Evolutionary conservation across 2,329 filamentous ascomycete genomes (phyloP).

Genomic region (Cercospora sojina): DNA sequence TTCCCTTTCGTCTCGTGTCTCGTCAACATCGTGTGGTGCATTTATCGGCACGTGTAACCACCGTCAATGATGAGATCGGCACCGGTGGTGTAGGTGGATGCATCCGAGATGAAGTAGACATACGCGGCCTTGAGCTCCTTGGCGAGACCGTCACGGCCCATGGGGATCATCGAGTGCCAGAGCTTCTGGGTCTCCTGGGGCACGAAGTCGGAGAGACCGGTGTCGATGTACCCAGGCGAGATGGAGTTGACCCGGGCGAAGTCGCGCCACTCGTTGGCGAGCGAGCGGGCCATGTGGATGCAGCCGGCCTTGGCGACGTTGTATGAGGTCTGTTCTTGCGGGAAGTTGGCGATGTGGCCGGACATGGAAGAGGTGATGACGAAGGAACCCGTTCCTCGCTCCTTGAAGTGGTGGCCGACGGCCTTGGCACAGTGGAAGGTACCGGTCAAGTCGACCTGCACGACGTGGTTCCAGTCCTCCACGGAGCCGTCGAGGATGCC

Average conservation of each 20-base stretch:
- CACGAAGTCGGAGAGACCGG: conserved; percentile 65
- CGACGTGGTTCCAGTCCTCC: conserved; percentile 72
- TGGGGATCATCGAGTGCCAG: conserved; percentile 61
- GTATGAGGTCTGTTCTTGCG: conserved; percentile 66
- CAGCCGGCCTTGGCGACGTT: conserved; percentile 66
- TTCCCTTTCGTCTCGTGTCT: conserved; percentile 5
- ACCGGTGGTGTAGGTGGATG: conserved; percentile 53
- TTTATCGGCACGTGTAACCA: conserved; percentile 45
- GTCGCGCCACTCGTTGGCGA: conserved; percentile 69
- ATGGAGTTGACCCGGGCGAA: conserved; percentile 68
- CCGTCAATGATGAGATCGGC: conserved; percentile 53
- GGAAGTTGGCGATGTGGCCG: conserved; percentile 80
- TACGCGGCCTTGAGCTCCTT: conserved; percentile 65
- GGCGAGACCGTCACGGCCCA: conserved; percentile 61
- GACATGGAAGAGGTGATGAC: conserved; percentile 74
- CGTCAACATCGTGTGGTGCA: conserved; percentile 11
- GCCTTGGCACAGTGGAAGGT: conserved; percentile 83
- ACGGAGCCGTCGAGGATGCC: conserved; percentile 69
- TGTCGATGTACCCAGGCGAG: conserved; percentile 68
- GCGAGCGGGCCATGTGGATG: conserved; percentile 56
- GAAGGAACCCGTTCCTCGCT: conserved; percentile 63
- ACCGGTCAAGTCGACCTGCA: conserved; percentile 84
- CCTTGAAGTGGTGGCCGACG: conserved; percentile 75
- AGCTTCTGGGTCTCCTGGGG: conserved; percentile 57
- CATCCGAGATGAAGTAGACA: conserved; percentile 55